phyloP scores from a whole-genome alignment of 352 stramenopile genomes.

The Phytophthora chlamydospora region DNA sequence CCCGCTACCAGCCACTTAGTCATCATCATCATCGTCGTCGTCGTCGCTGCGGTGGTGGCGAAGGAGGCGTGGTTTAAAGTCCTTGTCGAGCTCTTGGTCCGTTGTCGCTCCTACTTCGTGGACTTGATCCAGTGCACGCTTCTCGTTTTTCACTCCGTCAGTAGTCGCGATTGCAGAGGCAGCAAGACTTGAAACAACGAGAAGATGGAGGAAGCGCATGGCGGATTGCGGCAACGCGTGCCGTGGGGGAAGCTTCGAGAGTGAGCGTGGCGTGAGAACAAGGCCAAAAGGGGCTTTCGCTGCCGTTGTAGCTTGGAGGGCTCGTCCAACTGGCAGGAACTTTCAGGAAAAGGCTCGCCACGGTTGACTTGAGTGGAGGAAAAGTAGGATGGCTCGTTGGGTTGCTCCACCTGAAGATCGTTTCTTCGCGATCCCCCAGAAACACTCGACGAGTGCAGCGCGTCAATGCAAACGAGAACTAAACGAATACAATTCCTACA shows the following conservation, averaged over 20 bases:
- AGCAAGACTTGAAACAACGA: not conserved
- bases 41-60: constrained; percentile 8
- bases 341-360: not conserved
- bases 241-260: not conserved
- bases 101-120: not conserved
- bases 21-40: constrained; percentile 13
- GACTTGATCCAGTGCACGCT: not conserved
- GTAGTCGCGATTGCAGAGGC: not conserved
- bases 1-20: not conserved
- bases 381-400: not conserved
- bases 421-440: not conserved
- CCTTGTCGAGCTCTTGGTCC: not conserved
- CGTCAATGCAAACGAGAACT: too few relatives aligned
- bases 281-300: too few relatives aligned
- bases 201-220: constrained; percentile 12
- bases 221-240: not conserved
- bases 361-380: not conserved
- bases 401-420: not conserved
- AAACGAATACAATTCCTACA: too few relatives aligned
- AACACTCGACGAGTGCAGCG: not conserved
- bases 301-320: too few relatives aligned
- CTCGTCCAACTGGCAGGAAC: too few relatives aligned
- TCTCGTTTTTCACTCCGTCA: not conserved
- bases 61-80: not conserved
- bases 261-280: not conserved